Evolutionary conservation across 768 basidiomycete species (phyloP).

Genomic region (Leccinum pellstonianum): DNA sequence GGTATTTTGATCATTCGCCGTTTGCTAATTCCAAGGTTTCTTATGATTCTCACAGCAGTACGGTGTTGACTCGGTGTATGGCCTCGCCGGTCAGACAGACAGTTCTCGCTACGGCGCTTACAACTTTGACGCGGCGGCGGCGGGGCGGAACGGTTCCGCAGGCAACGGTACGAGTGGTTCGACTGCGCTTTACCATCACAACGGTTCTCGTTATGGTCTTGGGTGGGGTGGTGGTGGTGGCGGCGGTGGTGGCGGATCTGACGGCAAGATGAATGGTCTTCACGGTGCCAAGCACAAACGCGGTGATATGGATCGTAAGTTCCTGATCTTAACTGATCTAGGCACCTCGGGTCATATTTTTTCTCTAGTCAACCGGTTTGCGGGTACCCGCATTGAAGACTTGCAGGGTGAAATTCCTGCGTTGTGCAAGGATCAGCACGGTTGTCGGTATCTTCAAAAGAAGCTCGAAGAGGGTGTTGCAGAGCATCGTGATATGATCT

Average conservation of each 20-base stretch:
- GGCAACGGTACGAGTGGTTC: slow-evolving; percentile 53
- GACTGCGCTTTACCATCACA: slow-evolving; percentile 75
- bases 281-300: slow-evolving; percentile 95
- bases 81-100: slow-evolving; percentile 49
- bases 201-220: slow-evolving; percentile 73
- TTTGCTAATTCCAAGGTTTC: slow-evolving; percentile 6
- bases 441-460: slow-evolving; percentile 97
- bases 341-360: background rate
- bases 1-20: slow-evolving; percentile 37
- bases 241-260: slow-evolving; percentile 47
- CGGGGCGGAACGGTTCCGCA: slow-evolving; percentile 37
- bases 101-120: slow-evolving; percentile 55
- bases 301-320: slow-evolving; percentile 89
- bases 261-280: slow-evolving; percentile 84
- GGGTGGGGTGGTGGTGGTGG: slow-evolving; percentile 49
- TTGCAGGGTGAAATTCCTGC: slow-evolving; percentile 91
- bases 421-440: slow-evolving; percentile 98
- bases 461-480: slow-evolving; percentile 95
- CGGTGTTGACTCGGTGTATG: slow-evolving; percentile 52
- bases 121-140: slow-evolving; percentile 47
- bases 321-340: slow-evolving; percentile 27
- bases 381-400: slow-evolving; percentile 94
- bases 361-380: slow-evolving; percentile 85
- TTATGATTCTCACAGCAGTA: slow-evolving; percentile 44
- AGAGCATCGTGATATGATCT: slow-evolving; percentile 99